These are phyloP conservation scores for Rickenella mellea DNA, from an alignment of 768 basidiomycete genomes.

Conservation along the genomic window DNA sequence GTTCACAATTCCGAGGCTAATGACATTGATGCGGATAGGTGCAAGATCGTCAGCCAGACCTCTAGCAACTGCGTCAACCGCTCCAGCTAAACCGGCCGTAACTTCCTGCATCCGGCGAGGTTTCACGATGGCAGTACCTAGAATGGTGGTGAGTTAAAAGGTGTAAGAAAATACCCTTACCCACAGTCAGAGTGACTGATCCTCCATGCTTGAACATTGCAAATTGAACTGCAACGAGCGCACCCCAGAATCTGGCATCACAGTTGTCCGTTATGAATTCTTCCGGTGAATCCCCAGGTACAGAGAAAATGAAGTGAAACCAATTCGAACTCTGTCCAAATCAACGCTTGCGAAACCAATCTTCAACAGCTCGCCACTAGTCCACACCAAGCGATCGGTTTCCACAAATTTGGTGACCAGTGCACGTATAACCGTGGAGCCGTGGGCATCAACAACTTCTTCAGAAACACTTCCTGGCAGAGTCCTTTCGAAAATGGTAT, in stretches of 20 bases:
- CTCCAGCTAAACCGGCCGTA: conserved; percentile 4
- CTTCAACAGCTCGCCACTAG: conserved; percentile 5
- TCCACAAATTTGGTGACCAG: conserved; percentile 6
- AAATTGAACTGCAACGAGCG: conserved; percentile 5
- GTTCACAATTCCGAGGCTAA: conserved; percentile 4
- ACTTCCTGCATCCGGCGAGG: conserved; percentile 6
- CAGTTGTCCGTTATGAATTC: conserved; percentile 6
- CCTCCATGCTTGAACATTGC: conserved; percentile 6
- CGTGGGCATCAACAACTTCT: conserved; percentile 1
- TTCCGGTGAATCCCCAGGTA: too few relatives aligned
- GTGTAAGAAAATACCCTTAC: too few relatives aligned
- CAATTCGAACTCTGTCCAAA: too few relatives aligned
- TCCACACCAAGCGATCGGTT: conserved; percentile 8
- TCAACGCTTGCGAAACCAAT: conserved; percentile 4
- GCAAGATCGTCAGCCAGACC: conserved; percentile 9
- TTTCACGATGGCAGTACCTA: conserved; percentile 6
- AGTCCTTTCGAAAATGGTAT: not conserved
- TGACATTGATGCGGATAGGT: conserved; percentile 7
- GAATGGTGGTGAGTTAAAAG: too few relatives aligned
- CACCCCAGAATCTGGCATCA: conserved; percentile 11
- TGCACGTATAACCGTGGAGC: not conserved
- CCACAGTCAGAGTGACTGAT: conserved; percentile 7
- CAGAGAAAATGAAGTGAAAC: too few relatives aligned
- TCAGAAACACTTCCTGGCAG: conserved; percentile 4
- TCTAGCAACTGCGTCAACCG: conserved; percentile 6